A percentile compares a stretch with the other conserved stretches of the same genome.
Conservation (phyloP, 2,329 filamentous ascomycete species). For the Leptographium procerum region DNA sequence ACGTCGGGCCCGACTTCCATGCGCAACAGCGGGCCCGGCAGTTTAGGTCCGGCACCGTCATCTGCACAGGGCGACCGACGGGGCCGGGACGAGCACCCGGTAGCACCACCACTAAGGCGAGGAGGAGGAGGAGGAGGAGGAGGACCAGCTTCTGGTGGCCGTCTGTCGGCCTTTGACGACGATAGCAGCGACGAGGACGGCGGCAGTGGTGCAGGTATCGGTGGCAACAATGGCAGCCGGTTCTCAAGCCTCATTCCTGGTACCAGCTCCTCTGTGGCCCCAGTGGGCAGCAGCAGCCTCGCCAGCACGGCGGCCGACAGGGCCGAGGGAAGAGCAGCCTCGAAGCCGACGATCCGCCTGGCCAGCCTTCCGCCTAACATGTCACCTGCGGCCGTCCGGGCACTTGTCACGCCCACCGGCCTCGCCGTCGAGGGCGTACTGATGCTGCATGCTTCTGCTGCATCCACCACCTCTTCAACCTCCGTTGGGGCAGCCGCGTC, state of each 20-base stretch:
- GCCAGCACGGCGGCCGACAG: constrained; percentile 23
- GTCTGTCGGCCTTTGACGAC: constrained; percentile 26
- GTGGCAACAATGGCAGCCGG: too few species aligned
- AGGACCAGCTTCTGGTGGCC: constrained; percentile 20
- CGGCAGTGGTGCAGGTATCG: constrained; percentile 12
- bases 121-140: constrained; percentile 20
- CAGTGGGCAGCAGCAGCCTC: background rate
- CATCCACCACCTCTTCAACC: background rate
- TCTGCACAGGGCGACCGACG: constrained; percentile 11
- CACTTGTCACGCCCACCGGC: constrained; percentile 40
- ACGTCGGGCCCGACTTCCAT: constrained; percentile 31
- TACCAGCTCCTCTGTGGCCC: constrained; percentile 30
- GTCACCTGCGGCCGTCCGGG: constrained; percentile 48
- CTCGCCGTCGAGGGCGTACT: constrained; percentile 63
- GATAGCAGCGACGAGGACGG: constrained; percentile 46
- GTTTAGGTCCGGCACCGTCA: constrained; percentile 41
- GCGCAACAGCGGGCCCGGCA: constrained; percentile 49
- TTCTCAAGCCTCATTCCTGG: too few species aligned
- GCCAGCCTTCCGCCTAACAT: constrained; percentile 49
- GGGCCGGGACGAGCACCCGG: constrained; percentile 13
- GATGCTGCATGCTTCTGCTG: constrained; percentile 45
- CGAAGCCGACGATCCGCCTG: constrained; percentile 52
- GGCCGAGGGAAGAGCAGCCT: constrained; percentile 46
- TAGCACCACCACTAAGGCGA: background rate
- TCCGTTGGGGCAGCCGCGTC: constrained; percentile 38